Base-by-base conservation (phyloP, 495 filamentous ascomycete genomes). In the Cenococcum geophilum region DNA sequence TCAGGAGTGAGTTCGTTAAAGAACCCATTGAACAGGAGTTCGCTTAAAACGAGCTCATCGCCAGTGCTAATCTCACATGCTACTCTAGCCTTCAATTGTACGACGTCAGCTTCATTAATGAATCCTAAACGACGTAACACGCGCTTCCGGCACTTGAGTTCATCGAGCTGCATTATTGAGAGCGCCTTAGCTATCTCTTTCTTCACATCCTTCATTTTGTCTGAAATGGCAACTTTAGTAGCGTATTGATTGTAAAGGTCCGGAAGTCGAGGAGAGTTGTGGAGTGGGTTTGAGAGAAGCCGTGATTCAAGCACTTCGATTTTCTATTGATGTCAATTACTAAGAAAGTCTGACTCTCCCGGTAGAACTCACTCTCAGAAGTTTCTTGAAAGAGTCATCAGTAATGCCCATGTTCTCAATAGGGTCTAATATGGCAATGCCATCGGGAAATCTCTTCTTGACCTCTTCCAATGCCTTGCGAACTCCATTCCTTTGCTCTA, bases 31-130 rank as follows among this genome's bases (percentile, higher is more conserved):
- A 98, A 97, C 4, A 98, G 81, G 32, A 98, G 77, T 74, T 98
- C 95, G 48, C 86, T 87, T 1, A 98, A 82, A 66, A 98, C 83
- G 25, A 97, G 78, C 68, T 97, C 95, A 64, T 96, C 91, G 55
- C 86, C 86, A 1, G 91, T 93, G 67, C 89, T 92, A 59, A 98
- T 97, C 77, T 97, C 93, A 75, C 93, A 98, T 9, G 93, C 93
- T 6, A 97, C 93, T 35, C 93, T 85, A 6, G 91, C 93, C 77
- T 98, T 98, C 67, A 97, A 80, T 76, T 96, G 84, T 53, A 98
- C 91, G 8, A 97, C 89, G 70, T 97, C 93, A 21, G 82, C 80
- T 36, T 97, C 93, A 74, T 95, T 89, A 75, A 97, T 93, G 74
- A 97, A 97, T 11, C 86, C 89, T 20, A 97, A 83, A n/a, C 95